A percentile compares a stretch with the other conserved stretches of the same genome.
Evolutionary conservation across 768 basidiomycete species (phyloP).

Genomic region (Russula virescens): DNA sequence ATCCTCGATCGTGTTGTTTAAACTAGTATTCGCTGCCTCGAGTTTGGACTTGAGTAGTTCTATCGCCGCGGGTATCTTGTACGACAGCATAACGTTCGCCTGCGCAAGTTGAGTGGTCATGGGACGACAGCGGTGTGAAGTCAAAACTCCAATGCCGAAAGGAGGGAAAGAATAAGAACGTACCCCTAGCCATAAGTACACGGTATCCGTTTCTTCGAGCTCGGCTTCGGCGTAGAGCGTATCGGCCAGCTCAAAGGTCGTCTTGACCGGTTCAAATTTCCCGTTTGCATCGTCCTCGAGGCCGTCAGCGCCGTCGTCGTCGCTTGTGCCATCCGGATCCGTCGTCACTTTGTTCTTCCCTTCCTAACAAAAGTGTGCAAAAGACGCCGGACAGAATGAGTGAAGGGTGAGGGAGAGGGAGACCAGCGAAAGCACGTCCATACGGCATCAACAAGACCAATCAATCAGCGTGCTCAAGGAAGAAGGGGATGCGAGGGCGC

Average conservation of each 20-base stretch:
- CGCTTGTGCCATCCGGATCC: slow-evolving; percentile 25
- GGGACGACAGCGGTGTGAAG: too few relatives aligned
- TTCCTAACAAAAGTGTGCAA: slow-evolving; percentile 39
- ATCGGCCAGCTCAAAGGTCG: slow-evolving; percentile 93
- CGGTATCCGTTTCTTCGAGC: slow-evolving; percentile 79
- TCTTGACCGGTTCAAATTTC: slow-evolving; percentile 53
- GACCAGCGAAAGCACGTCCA: too few relatives aligned
- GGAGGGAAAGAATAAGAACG: slow-evolving; percentile 30
- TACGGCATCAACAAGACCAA: background rate
- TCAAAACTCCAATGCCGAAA: background rate
- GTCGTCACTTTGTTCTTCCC: slow-evolving; percentile 43
- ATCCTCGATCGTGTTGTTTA: slow-evolving; percentile 75
- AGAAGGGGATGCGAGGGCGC: background rate
- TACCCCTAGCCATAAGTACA: slow-evolving; percentile 95
- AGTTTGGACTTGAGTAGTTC: slow-evolving; percentile 72
- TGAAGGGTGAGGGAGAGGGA: too few relatives aligned
- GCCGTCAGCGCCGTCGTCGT: background rate
- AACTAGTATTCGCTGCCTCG: slow-evolving; percentile 54
- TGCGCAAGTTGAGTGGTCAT: slow-evolving; percentile 29
- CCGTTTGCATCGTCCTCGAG: slow-evolving; percentile 33
- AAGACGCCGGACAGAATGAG: too few relatives aligned
- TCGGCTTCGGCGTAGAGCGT: slow-evolving; percentile 92
- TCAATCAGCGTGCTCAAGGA: background rate
- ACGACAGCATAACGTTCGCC: slow-evolving; percentile 98
- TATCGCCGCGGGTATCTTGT: slow-evolving; percentile 75